Conservation (phyloP, 2,329 filamentous ascomycete genomes). For the Samsoniella hepiali region DNA sequence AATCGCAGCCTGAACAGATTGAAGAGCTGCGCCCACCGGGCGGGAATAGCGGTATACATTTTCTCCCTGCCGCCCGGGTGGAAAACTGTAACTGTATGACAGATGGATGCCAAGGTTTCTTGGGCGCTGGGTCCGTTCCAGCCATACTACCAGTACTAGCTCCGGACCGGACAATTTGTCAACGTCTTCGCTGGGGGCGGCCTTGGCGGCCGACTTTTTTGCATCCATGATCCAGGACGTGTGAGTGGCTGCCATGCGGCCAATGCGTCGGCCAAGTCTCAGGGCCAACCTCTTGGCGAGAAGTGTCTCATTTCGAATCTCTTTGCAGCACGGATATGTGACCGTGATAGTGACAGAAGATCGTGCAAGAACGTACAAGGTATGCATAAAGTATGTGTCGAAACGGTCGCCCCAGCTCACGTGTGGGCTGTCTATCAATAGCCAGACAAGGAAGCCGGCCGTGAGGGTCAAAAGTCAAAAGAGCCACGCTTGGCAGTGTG, state of each 20-base stretch:
- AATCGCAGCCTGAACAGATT: neutral
- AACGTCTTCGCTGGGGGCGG: slow-evolving; percentile 4
- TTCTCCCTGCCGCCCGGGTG: neutral
- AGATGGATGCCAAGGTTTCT: slow-evolving; percentile 15
- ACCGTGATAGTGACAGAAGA: neutral
- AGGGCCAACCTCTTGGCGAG: neutral
- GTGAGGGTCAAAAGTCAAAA: neutral
- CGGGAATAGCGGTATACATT: slow-evolving; percentile 4
- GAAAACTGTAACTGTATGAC: neutral
- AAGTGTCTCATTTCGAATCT: neutral
- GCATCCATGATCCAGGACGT: neutral
- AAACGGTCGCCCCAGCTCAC: neutral
- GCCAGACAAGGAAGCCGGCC: neutral
- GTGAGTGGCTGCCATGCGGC: neutral
- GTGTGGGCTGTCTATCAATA: neutral
- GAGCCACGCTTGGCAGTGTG: neutral
- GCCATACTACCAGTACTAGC: neutral
- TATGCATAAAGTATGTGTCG: neutral
- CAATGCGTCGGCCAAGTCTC: slow-evolving; percentile 1
- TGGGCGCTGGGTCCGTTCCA: slow-evolving; percentile 1
- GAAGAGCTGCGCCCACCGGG: neutral
- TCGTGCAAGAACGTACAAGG: neutral
- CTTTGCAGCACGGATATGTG: neutral
- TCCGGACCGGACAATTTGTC: neutral
- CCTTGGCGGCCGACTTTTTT: neutral